A percentile compares a stretch with the other conserved stretches of the same genome.
phyloP scores from a whole-genome alignment of 1,139 yeast species.

The Geotrichum citri-aurantii region DNA sequence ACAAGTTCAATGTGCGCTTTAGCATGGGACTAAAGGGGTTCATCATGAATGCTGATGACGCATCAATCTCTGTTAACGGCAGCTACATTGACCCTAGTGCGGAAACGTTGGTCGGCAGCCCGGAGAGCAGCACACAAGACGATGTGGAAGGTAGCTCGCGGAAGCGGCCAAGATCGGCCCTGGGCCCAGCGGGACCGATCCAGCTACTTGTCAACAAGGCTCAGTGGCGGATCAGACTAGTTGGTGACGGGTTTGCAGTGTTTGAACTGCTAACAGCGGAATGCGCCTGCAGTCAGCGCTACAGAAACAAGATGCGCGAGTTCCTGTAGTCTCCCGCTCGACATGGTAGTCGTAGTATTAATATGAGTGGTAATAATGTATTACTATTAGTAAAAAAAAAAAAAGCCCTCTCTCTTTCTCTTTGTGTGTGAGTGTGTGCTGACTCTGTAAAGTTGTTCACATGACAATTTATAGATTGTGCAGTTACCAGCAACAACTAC shows the following conservation, averaged over 20 bases:
- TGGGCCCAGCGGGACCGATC: background rate
- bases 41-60: background rate
- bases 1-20: background rate
- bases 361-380: background rate
- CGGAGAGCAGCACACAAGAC: background rate
- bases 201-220: conserved; percentile 10
- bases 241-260: background rate
- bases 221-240: conserved; percentile 15
- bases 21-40: conserved; percentile 4
- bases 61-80: conserved; percentile 2
- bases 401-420: too few species aligned
- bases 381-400: too few species aligned
- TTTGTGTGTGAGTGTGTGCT: too few species aligned
- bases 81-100: background rate
- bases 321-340: conserved; percentile 1
- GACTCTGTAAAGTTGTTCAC: too few species aligned
- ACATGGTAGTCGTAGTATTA: background rate
- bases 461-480: too few species aligned
- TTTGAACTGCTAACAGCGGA: conserved; percentile 15
- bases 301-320: conserved; percentile 9
- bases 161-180: conserved; percentile 3
- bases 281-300: conserved; percentile 12
- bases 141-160: background rate
- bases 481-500: too few species aligned
- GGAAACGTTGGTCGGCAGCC: background rate